Evolutionary conservation across 2,329 filamentous ascomycete genomes (phyloP), one percentile per base, ranked within the genome.

Genomic region (Drechslera avenae): DNA sequence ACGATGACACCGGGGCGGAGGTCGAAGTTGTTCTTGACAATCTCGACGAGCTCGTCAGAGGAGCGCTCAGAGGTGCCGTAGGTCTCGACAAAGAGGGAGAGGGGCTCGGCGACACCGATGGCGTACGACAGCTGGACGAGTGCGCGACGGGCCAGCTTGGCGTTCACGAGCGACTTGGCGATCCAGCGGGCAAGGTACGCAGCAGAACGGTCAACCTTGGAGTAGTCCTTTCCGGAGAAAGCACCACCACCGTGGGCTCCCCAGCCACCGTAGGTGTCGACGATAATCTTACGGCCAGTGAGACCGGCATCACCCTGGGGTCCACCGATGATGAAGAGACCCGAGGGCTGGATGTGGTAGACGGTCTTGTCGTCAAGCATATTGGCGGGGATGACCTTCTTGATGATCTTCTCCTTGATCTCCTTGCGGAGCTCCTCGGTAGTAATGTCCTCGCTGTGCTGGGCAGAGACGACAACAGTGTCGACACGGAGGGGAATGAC

Each of bases 141-240:
- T 57, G 86, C 89, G 77, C 94, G 92, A 73, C 94, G 92, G 71
- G 90, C 90, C 57, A 99, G 88, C 70, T 89, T 88, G 68, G 93
- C 89, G 71, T 86, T 80, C 67, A 99, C 90, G 62, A 99, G 86
- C 34, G 94, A 99, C 86, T 99, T 99, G 81, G 94, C 94, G 77
- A 99, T 92, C 94, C 94, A 99, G 76, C 94, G 91, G 67, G 85
- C 92, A 67, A 97, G 87, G 82, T 99, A 99, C 73, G 94, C 94
- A 64, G 94, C 94, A 46, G 94, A 97, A 71, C 94, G 90, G 77
- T 99, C 94, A 79, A 99, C 94, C 86, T 99, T 99, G 85, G 91
- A 97, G 87, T 97, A 99, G 79, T 99, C 94, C 88, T 99, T 99
- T 73, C 94, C 94, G 72, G 94, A 97, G 89, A 99, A 99, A 78